Percentiles rank a stretch among this genome's conserved stretches.
Evolutionary conservation across 805 yeast species (phyloP).

Genomic region (Brettanomyces custersianus): DNA sequence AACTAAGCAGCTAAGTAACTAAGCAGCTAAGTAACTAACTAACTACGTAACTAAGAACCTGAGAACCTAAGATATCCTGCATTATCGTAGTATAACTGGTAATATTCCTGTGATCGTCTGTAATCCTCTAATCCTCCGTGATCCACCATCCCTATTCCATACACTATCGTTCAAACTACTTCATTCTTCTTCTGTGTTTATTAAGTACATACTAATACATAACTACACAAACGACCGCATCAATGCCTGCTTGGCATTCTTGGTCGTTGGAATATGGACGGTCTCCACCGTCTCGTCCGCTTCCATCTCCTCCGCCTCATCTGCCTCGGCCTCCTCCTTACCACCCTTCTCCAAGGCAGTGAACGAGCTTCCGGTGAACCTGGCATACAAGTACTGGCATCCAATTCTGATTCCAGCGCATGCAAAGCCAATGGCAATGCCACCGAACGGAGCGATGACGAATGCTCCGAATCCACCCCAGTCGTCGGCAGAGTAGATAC

Average conservation of each 20-base stretch:
- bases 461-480: constrained; percentile 97
- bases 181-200: neutral
- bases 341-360: constrained; percentile 35
- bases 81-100: too few species aligned
- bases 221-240: constrained; percentile 8
- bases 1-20: too few species aligned
- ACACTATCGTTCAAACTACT: too few species aligned
- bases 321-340: constrained; percentile 7
- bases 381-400: constrained; percentile 24
- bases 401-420: constrained; percentile 42
- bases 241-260: constrained; percentile 7
- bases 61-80: too few species aligned
- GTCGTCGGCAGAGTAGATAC: constrained; percentile 65
- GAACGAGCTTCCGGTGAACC: constrained; percentile 29
- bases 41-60: too few species aligned
- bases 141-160: too few species aligned
- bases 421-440: constrained; percentile 47
- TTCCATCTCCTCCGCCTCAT: constrained; percentile 7
- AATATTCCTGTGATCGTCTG: too few species aligned
- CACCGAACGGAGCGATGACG: constrained; percentile 82
- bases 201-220: neutral
- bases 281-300: constrained; percentile 6
- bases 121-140: too few species aligned
- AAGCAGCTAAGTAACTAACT: too few species aligned
- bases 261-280: constrained; percentile 6